A percentile compares a stretch with the other conserved stretches of the same genome.
Evolutionary conservation across 257 asterid genomes (phyloP).

Genomic region (Orobanche coerulescens): DNA sequence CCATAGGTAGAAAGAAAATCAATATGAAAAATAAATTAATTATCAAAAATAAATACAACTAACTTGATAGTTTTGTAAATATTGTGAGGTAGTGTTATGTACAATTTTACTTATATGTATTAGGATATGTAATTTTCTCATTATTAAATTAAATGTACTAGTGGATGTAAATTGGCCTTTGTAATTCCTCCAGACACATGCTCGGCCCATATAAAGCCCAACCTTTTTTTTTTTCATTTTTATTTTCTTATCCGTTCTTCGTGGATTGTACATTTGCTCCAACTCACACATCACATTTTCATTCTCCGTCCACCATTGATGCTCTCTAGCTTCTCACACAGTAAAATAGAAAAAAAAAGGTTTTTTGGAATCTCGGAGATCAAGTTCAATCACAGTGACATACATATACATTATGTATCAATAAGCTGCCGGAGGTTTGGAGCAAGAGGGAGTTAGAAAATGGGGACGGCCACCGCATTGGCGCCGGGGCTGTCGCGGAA

Average conservation of each 20-base stretch:
- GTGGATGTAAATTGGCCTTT: no score
- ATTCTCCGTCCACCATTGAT: slow-evolving; percentile 22
- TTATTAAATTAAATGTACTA: no score
- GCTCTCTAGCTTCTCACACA: slow-evolving; percentile 16
- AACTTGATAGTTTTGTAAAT: no score
- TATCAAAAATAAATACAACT: no score
- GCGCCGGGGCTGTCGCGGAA: slow-evolving; percentile 99
- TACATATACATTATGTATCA: slow-evolving; percentile 14
- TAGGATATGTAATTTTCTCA: no score
- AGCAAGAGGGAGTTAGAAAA: slow-evolving; percentile 23
- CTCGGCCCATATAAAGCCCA: not conserved
- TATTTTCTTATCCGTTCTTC: not conserved
- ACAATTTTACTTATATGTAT: no score
- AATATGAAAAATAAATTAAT: no score
- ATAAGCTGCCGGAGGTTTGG: slow-evolving; percentile 22
- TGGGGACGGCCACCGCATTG: slow-evolving; percentile 88
- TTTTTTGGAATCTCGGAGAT: slow-evolving; percentile 21
- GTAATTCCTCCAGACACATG: not conserved
- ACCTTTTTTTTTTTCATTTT: not conserved
- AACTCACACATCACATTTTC: slow-evolving; percentile 15
- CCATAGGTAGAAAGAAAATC: no score
- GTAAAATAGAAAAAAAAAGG: slow-evolving; percentile 11
- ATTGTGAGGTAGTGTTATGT: no score
- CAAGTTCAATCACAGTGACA: slow-evolving; percentile 3
- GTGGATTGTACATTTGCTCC: slow-evolving; percentile 20